Percentiles rank a stretch among this genome's conserved stretches.
phyloP scores from a whole-genome alignment of 805 yeast species.

The Saturnispora mendoncae region DNA sequence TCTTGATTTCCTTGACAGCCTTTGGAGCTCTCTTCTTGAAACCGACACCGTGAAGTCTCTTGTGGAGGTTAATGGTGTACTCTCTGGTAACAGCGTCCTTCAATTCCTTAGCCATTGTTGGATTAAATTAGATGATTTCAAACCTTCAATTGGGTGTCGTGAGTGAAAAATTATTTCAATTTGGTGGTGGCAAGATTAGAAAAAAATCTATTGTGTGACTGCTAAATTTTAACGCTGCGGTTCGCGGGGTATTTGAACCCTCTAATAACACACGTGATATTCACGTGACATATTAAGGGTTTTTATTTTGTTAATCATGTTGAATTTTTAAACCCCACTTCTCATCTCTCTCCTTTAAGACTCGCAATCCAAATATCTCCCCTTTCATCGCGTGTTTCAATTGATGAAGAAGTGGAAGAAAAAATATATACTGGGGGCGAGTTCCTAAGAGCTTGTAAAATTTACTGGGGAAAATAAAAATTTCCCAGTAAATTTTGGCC shows the following conservation, averaged over 20 bases:
- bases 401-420: no score
- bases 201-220: background rate
- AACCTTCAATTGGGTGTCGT: background rate
- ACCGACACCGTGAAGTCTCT: conserved; percentile 96
- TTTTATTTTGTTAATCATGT: no score
- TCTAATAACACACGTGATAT: background rate
- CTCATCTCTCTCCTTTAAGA: no score
- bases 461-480: no score
- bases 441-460: no score
- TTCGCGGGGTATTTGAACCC: background rate
- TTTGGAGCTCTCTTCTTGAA: conserved; percentile 99
- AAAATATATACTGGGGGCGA: no score
- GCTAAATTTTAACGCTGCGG: background rate
- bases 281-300: background rate
- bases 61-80: conserved; percentile 99
- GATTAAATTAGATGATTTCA: background rate
- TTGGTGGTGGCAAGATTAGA: background rate
- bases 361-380: no score
- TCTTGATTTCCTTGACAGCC: conserved; percentile 99
- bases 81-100: conserved; percentile 99
- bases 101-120: conserved; percentile 49
- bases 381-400: no score
- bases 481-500: no score
- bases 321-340: no score
- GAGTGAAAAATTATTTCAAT: background rate